Conservation (phyloP, 768 basidiomycete species). For the Panellus pusillus region DNA sequence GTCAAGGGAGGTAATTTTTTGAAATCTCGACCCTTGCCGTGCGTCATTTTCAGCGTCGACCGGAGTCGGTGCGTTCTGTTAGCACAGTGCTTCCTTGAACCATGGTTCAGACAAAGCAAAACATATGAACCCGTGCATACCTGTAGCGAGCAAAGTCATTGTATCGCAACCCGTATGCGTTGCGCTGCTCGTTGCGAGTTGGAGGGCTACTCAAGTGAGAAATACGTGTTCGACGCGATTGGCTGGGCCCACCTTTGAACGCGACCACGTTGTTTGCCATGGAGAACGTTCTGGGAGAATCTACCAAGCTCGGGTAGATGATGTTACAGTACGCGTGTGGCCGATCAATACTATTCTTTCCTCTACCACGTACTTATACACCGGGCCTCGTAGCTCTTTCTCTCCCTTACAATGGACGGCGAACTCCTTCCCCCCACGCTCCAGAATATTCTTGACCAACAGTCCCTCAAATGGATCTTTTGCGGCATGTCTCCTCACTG, state of each 20-base stretch:
- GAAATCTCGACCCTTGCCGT: conserved; percentile 88
- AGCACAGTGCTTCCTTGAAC: conserved; percentile 83
- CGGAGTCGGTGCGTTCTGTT: conserved; percentile 88
- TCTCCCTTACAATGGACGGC: conserved; percentile 45
- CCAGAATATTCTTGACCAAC: conserved; percentile 94
- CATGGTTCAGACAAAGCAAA: neutral
- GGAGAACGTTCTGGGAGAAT: conserved; percentile 17
- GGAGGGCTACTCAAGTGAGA: conserved; percentile 56
- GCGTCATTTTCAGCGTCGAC: conserved; percentile 79
- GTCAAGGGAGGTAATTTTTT: conserved; percentile 75
- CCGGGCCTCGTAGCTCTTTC: neutral
- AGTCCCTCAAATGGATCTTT: conserved; percentile 96
- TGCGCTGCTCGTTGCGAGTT: conserved; percentile 84
- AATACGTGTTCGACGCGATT: conserved; percentile 5
- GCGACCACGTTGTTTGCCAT: conserved; percentile 34
- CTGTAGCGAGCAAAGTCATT: conserved; percentile 86
- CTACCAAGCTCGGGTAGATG: conserved; percentile 12
- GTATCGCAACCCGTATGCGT: conserved; percentile 87
- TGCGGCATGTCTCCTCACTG: conserved; percentile 65
- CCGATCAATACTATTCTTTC: conserved; percentile 1
- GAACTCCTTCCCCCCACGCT: conserved; percentile 80
- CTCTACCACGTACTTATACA: neutral
- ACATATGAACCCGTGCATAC: conserved; percentile 36
- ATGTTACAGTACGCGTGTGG: conserved; percentile 13
- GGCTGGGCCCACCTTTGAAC: conserved; percentile 37